A percentile compares a stretch with the other conserved stretches of the same genome.
Conservation (phyloP, 192 early-diverging fungal genomes). For the Dissophora ornata region DNA sequence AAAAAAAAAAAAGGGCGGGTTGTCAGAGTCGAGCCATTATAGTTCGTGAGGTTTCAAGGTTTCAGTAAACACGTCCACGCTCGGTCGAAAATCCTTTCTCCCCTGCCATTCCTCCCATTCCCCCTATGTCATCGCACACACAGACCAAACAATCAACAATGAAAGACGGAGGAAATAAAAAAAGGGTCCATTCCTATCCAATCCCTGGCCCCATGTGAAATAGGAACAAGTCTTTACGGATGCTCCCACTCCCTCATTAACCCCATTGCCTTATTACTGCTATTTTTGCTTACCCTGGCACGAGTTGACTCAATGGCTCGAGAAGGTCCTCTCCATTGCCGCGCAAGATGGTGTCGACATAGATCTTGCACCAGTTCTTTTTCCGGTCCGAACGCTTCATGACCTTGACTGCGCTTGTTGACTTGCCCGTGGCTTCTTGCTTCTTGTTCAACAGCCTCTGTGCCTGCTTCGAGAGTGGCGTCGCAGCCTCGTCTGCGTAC, state of each 20-base stretch:
- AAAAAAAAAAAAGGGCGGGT: slow-evolving; percentile 6
- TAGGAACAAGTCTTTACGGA: background rate
- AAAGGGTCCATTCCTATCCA: slow-evolving; percentile 20
- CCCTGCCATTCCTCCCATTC: background rate
- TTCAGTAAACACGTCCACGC: too few relatives aligned
- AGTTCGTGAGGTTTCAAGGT: too few relatives aligned
- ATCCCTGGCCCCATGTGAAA: slow-evolving; percentile 38
- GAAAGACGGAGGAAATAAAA: too few relatives aligned
- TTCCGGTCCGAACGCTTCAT: slow-evolving; percentile 44
- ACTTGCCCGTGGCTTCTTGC: slow-evolving; percentile 25
- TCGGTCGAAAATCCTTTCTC: too few relatives aligned
- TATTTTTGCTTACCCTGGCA: slow-evolving; percentile 33
- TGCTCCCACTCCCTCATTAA: background rate
- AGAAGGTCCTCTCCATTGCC: slow-evolving; percentile 37
- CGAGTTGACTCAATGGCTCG: slow-evolving; percentile 18
- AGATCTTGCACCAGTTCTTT: slow-evolving; percentile 52
- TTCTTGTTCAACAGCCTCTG: slow-evolving; percentile 43
- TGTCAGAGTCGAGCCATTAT: background rate
- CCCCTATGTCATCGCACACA: background rate
- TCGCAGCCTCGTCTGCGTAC: slow-evolving; percentile 13
- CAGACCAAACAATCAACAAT: too few relatives aligned
- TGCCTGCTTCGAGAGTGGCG: slow-evolving; percentile 37
- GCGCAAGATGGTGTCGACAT: slow-evolving; percentile 49
- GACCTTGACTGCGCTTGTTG: slow-evolving; percentile 16
- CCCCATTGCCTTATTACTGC: too few relatives aligned